Evolutionary conservation across 2,329 filamentous ascomycete species (phyloP).

Genomic region (Epichloe bromicola): DNA sequence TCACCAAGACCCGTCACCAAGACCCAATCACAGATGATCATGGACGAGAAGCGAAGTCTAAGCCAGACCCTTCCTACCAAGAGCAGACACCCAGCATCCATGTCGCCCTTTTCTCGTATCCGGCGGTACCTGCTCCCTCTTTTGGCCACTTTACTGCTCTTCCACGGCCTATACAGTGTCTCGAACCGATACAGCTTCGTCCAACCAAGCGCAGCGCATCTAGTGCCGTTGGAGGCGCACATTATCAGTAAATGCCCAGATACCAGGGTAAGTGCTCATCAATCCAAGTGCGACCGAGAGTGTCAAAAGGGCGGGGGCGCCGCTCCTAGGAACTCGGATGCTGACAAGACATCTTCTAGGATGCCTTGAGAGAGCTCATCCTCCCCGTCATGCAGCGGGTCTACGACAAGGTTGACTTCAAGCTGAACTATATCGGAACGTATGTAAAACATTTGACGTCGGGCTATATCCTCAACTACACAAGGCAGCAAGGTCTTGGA

Average conservation of each 20-base stretch:
- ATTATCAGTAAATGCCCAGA: slow-evolving; percentile 98
- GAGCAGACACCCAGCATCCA: not conserved
- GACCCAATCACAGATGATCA: not conserved
- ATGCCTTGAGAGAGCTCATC: slow-evolving; percentile 69
- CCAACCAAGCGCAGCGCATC: slow-evolving; percentile 5
- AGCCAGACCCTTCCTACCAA: not conserved
- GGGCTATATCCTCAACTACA: not conserved
- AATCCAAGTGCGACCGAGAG: not conserved
- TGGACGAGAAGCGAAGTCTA: slow-evolving; percentile 2
- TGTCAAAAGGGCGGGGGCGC: not conserved
- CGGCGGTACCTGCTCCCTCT: slow-evolving; percentile 4
- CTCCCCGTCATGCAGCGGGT: slow-evolving; percentile 77
- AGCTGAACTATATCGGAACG: slow-evolving; percentile 78
- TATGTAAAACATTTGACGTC: slow-evolving; percentile 25
- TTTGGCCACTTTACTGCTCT: not conserved
- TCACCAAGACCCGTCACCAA: not conserved
- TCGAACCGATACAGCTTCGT: not conserved
- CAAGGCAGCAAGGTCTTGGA: no score
- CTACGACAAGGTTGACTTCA: slow-evolving; percentile 78
- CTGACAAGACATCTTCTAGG: slow-evolving; percentile 22
- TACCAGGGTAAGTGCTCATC: slow-evolving; percentile 40
- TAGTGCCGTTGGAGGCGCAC: slow-evolving; percentile 78
- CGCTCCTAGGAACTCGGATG: not conserved
- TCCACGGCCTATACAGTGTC: not conserved
- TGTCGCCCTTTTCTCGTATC: slow-evolving; percentile 1